phyloP scores from a whole-genome alignment of 2,329 filamentous ascomycete species.

The Fusarium camptoceras region DNA sequence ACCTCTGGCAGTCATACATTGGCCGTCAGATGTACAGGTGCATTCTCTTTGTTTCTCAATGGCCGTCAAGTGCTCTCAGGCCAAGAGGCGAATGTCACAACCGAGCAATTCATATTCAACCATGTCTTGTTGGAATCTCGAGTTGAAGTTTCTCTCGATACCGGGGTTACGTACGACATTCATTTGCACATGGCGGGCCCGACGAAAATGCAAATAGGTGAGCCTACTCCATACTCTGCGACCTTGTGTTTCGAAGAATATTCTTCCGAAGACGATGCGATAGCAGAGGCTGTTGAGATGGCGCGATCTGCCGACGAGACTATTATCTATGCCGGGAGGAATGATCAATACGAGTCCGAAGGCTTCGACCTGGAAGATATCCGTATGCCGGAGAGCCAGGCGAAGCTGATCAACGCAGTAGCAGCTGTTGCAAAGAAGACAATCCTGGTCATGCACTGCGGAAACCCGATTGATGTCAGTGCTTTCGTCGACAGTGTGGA shows the following conservation, averaged over 20 bases:
- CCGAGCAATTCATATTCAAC: constrained; percentile 33
- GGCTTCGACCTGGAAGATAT: constrained; percentile 31
- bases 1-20: constrained; percentile 23
- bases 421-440: constrained; percentile 23
- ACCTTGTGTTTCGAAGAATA: constrained; percentile 34
- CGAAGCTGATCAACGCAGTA: constrained; percentile 21
- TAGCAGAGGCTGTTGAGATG: constrained; percentile 19
- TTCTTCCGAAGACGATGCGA: constrained; percentile 12
- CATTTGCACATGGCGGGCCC: constrained; percentile 10
- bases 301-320: constrained; percentile 6
- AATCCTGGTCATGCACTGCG: constrained; percentile 25
- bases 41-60: constrained; percentile 12
- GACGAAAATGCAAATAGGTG: neutral
- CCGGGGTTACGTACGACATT: constrained; percentile 10
- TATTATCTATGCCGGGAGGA: constrained; percentile 30
- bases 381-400: constrained; percentile 23
- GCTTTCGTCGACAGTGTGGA: constrained; percentile 22
- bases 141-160: constrained; percentile 14
- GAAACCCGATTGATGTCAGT: constrained; percentile 29
- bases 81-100: constrained; percentile 8
- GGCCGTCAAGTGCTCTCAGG: constrained; percentile 10
- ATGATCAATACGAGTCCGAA: constrained; percentile 32
- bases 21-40: constrained; percentile 21
- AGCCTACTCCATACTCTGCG: constrained; percentile 7
- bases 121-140: constrained; percentile 18